Percentiles rank a stretch among this genome's conserved stretches.
Evolutionary conservation across 2,329 filamentous ascomycete genomes (phyloP).

Genomic region (Paraphaeosphaeria minitans): DNA sequence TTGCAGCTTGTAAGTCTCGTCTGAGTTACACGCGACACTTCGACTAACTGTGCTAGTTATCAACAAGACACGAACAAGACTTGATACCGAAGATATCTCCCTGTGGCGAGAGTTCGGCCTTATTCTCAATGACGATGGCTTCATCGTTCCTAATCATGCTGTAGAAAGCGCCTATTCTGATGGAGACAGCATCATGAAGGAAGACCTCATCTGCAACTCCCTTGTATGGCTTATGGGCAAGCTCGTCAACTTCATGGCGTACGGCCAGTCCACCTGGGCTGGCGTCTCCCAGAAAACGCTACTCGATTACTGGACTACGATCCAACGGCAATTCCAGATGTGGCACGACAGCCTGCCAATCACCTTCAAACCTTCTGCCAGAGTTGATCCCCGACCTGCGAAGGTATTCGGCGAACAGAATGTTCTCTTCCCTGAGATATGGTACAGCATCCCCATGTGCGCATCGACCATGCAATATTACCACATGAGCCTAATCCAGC

Average conservation of each 20-base stretch:
- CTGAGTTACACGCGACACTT: background rate
- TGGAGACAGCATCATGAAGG: conserved; percentile 59
- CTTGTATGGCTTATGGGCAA: conserved; percentile 70
- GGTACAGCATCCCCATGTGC: conserved; percentile 68
- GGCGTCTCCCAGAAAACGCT: conserved; percentile 57
- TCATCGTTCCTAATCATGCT: conserved; percentile 54
- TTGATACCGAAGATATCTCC: conserved; percentile 65
- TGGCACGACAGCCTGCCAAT: conserved; percentile 65
- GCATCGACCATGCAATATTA: conserved; percentile 69
- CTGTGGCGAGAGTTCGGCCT: conserved; percentile 70
- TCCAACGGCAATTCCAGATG: conserved; percentile 62
- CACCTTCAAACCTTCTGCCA: conserved; percentile 63
- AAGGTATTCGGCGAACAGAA: conserved; percentile 38
- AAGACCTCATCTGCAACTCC: conserved; percentile 68
- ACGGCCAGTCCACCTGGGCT: conserved; percentile 52
- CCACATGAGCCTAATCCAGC: conserved; percentile 66
- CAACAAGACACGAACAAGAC: conserved; percentile 64
- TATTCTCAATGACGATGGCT: conserved; percentile 60
- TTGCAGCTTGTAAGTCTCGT: conserved; percentile 61
- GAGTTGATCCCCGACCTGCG: conserved; percentile 48
- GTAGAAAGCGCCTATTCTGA: conserved; percentile 48
- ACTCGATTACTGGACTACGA: conserved; percentile 59
- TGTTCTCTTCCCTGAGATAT: conserved; percentile 60
- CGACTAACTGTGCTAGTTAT: conserved; percentile 50
- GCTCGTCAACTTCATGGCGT: conserved; percentile 67